These are phyloP conservation scores for Sarocladiaceae sp. DNA, from an alignment of 2,329 filamentous ascomycete genomes.

Conservation along the genomic window DNA sequence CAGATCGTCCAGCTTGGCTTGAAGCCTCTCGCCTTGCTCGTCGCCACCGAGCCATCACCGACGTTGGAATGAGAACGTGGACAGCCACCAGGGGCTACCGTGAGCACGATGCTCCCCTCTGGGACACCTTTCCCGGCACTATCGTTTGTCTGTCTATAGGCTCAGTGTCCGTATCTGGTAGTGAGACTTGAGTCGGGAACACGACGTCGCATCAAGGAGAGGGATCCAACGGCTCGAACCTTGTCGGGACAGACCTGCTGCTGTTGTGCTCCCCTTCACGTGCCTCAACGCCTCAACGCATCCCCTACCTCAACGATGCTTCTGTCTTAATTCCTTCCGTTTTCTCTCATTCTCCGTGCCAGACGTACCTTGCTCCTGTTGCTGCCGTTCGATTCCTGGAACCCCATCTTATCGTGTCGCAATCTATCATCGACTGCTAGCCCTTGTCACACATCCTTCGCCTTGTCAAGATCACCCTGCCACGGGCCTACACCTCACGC, in stretches of 20 bases:
- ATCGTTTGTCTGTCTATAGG: no score
- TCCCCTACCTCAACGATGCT: not conserved
- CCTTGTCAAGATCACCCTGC: no score
- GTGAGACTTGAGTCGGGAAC: not conserved
- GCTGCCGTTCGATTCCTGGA: no score
- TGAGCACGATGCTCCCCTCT: not conserved
- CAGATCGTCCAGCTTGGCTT: no score
- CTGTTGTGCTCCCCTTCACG: constrained; percentile 1
- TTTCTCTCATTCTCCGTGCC: no score
- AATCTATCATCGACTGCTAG: no score
- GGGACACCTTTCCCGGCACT: not conserved
- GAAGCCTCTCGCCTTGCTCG: not conserved
- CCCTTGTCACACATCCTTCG: no score
- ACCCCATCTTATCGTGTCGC: no score
- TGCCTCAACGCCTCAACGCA: no score
- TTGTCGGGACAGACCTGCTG: constrained; percentile 2
- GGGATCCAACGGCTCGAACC: not conserved
- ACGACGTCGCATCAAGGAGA: not conserved
- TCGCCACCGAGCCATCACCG: constrained; percentile 3
- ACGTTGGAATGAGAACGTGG: constrained; percentile 5
- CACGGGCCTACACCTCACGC: no score
- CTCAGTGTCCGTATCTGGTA: not conserved
- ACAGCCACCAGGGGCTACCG: not conserved
- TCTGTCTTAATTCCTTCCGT: not conserved
- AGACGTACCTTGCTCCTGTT: no score